Percentiles rank a stretch among this genome's conserved stretches.
Conservation (phyloP, 345 rosid species). For the Syzygium grande region DNA sequence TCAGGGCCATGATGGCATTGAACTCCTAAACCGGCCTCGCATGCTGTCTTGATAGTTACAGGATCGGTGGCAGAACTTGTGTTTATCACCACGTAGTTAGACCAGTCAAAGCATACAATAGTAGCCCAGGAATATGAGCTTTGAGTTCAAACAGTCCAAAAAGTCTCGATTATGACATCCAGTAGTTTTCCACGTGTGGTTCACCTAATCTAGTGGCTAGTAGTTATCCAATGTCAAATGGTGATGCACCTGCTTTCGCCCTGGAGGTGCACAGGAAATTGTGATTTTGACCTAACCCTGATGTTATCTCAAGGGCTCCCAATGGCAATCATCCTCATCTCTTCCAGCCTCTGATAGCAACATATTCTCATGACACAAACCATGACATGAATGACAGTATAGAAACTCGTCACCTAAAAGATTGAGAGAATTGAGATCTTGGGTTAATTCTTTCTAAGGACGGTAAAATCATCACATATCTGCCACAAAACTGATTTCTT, state of each 20-base stretch:
- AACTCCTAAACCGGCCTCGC: not conserved
- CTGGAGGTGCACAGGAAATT: conserved; percentile 5
- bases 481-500: not conserved
- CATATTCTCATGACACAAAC: not conserved
- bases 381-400: not conserved
- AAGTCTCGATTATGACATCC: conserved; percentile 36
- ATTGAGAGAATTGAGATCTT: not conserved
- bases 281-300: conserved; percentile 43
- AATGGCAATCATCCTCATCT: not conserved
- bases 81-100: conserved; percentile 2
- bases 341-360: not conserved
- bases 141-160: conserved; percentile 3
- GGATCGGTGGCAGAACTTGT: not conserved
- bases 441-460: not conserved
- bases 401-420: not conserved
- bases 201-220: conserved; percentile 48
- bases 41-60: not conserved
- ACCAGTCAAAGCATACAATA: conserved; percentile 8
- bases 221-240: conserved; percentile 39
- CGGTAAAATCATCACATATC: not conserved
- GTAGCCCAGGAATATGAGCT: not conserved
- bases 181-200: conserved; percentile 71
- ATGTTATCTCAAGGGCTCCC: conserved; percentile 7
- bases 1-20: not conserved
- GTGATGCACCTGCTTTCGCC: conserved; percentile 23